Conservation (phyloP, 148 eudicot genomes). For the Linanthus parryae region DNA sequence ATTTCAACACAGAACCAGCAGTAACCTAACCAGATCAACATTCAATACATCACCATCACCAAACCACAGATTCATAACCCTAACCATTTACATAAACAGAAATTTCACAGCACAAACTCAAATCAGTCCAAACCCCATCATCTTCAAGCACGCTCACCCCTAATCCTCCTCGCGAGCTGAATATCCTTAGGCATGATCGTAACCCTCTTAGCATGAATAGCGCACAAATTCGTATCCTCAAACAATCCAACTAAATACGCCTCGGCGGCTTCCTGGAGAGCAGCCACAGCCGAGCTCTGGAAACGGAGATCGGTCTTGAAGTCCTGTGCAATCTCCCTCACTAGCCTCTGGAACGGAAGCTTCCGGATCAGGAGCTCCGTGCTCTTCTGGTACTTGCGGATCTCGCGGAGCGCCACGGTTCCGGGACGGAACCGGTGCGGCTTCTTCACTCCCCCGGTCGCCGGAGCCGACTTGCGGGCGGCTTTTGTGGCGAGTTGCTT, state of each 20-base stretch:
- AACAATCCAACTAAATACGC: conserved; percentile 1
- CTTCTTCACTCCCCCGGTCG: background rate
- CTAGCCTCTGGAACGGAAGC: background rate
- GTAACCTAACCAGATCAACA: no score
- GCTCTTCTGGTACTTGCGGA: conserved; percentile 1
- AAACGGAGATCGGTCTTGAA: background rate
- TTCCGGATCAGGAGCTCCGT: conserved; percentile 1
- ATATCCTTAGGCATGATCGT: conserved; percentile 4
- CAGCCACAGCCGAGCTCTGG: conserved; percentile 2
- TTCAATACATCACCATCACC: no score
- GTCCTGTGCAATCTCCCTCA: background rate
- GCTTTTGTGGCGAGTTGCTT: conserved; percentile 2
- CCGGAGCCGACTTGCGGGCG: background rate
- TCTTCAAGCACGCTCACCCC: conserved; percentile 7
- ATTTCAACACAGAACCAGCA: no score
- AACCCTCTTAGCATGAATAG: conserved; percentile 1
- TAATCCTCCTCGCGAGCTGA: conserved; percentile 5
- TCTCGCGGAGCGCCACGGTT: background rate
- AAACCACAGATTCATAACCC: no score
- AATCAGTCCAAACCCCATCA: no score
- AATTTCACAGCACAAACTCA: no score
- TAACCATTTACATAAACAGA: no score
- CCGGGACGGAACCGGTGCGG: conserved; percentile 2
- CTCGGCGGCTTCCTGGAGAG: background rate
- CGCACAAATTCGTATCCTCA: conserved; percentile 4